Base-by-base conservation (phyloP, 2,329 filamentous ascomycete genomes). In the Calonectria pseudoturangicola region DNA sequence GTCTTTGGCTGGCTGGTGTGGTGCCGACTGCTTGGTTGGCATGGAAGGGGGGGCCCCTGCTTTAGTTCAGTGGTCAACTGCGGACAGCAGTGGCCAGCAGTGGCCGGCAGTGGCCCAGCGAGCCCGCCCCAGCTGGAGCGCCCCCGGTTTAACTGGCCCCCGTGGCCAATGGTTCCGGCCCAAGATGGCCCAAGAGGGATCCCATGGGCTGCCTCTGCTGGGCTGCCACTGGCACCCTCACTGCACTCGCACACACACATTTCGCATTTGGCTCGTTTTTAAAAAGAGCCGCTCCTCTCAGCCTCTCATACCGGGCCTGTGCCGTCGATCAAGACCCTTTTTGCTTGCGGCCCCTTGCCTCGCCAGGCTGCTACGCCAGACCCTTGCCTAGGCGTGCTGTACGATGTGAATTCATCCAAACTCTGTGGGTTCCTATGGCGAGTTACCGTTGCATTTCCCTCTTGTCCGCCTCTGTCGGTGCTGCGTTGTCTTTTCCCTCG, bases 11-110 rank as follows among this genome's bases (percentile, higher is more conserved):
- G 67, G 70, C 56, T 67, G 67, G 70, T 68, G 65, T 72, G 65
- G 65, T 72, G 70, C 70, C 65, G 70, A 65, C 58, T 60, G 70
- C 67, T 72, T 72, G 70, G 70, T 72, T 72, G 70, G 70, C n/a
- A 51, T 66, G 51, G 3, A 60, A 64, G 64, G 70, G 70, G 70
- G 65, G 51, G 45, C 58, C 70, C 62, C 65, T 65, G 70, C 62
- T 30, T 64, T 60, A 36, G 58, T 63, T 33, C 58, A 47, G 58
- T 63, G 58, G 39, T 63, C 54, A 60, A 60, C 13, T 30, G 54
- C 54, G 10, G 9, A 15, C 33, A 60, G 54, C 54, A 60, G 33
- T 60, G 54, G 54, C 36, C 54, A 41, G 36, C 54, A 60, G 54
- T 25, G 54, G 54, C 39, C 21, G 21, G 21, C 21, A 21, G 21